phyloP scores from a whole-genome alignment of 148 eudicot species.

The Camellia japonica region DNA sequence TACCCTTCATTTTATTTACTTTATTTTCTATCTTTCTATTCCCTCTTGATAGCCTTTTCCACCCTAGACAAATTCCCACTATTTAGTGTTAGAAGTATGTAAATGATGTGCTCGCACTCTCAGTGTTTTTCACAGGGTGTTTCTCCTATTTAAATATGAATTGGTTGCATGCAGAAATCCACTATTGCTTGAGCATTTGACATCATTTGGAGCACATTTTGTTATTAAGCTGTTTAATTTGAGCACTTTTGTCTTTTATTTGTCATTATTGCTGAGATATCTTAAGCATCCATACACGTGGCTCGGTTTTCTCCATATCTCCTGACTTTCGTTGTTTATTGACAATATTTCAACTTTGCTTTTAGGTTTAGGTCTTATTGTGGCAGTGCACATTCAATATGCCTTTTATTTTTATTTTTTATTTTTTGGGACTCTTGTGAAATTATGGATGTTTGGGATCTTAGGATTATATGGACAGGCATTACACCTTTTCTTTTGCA shows the following conservation, averaged over 20 bases:
- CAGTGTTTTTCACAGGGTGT: background rate
- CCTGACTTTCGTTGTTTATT: background rate
- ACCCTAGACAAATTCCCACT: background rate
- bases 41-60: background rate
- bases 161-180: background rate
- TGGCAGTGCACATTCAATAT: background rate
- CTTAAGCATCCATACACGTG: background rate
- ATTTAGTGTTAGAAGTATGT: background rate
- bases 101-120: background rate
- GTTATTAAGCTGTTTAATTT: background rate
- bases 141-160: background rate
- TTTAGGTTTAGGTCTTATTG: background rate
- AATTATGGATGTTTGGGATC: slow-evolving; percentile 3
- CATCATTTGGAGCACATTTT: background rate
- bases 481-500: background rate
- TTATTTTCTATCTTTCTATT: background rate
- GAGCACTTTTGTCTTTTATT: background rate
- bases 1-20: background rate
- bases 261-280: background rate
- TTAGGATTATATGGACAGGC: background rate
- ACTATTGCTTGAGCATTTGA: background rate
- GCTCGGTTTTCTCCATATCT: background rate
- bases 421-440: background rate
- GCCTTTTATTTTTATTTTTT: background rate
- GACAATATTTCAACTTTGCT: background rate